Base-by-base conservation (phyloP, 306 rosid species). In the Cicer pinnatifidum region DNA sequence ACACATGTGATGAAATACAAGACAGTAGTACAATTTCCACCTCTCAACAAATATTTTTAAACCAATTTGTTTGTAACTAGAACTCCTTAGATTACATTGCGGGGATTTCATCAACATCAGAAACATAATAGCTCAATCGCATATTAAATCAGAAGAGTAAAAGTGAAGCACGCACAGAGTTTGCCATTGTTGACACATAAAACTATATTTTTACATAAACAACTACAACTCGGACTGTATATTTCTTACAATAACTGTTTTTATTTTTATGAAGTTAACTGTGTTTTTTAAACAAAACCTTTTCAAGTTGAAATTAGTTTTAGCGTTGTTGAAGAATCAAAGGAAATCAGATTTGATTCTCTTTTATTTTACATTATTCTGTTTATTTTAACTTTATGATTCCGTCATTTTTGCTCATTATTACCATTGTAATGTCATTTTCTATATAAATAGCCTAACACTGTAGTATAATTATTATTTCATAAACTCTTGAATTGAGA, bases 21-120 rank as follows among this genome's bases (percentile, higher is more conserved):
- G 58, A 71, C 44, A 44, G 20, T 50, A 53, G 57, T 12, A 37
- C 63, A 65, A 65, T 46, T 13, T 16, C 68, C 54, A 63, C 15
- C 58, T n/a, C 44, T 50, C 19, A 47, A 61, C 17, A 69, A 62
- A 23, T 12, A 28, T 6, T 58, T 6, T 58, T 58, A 33, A 28
- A 58, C 11, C 62, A 6, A 11, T 11, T 23, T n/a, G 57, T n/a
- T n/a, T 50, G 20, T 15, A 11, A 33, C 67, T 13, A 39, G 9
- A 54, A 4, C 41, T 48, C 23, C n/a, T 39, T 19, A 33, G 54
- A 37, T 43, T n/a, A 57, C 23, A n/a, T 15, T 17, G 58, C 13
- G 38, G 65, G 33, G 11, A 75, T 71, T 63, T 35, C 63, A 61
- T 75, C 63, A 6, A 11, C 73, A 13, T 56, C 5, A 9, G 16